phyloP scores from a whole-genome alignment of 176 grass and related monocot species.

The Triticum timopheevii region DNA sequence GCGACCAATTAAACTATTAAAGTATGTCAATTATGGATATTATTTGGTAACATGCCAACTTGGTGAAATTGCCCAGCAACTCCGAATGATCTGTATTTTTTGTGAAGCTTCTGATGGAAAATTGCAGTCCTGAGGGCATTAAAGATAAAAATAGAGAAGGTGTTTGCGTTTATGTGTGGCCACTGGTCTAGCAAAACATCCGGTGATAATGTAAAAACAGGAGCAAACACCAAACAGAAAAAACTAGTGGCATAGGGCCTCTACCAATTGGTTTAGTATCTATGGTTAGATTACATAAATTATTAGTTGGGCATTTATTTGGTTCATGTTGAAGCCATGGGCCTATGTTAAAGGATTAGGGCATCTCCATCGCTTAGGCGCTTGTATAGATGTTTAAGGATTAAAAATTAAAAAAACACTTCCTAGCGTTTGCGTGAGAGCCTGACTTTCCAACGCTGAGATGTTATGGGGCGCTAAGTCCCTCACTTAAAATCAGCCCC shows the following conservation, averaged over 20 bases:
- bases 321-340: not conserved
- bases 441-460: too few relatives aligned
- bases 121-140: not conserved
- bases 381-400: too few relatives aligned
- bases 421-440: too few relatives aligned
- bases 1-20: not conserved
- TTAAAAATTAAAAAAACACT: too few relatives aligned
- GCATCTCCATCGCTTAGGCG: too few relatives aligned
- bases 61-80: not conserved
- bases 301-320: not conserved
- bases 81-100: not conserved
- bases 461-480: too few relatives aligned
- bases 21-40: not conserved
- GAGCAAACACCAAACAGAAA: not conserved
- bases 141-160: not conserved
- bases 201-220: not conserved
- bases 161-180: not conserved
- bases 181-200: not conserved
- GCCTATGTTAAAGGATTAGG: not conserved
- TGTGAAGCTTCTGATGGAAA: not conserved
- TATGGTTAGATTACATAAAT: conserved; percentile 8
- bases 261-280: not conserved
- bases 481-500: too few relatives aligned
- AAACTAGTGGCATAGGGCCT: not conserved
- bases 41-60: conserved; percentile 6